Conservation (phyloP, 1,284 basidiomycete genomes). For the Puccinia brachypodii region DNA sequence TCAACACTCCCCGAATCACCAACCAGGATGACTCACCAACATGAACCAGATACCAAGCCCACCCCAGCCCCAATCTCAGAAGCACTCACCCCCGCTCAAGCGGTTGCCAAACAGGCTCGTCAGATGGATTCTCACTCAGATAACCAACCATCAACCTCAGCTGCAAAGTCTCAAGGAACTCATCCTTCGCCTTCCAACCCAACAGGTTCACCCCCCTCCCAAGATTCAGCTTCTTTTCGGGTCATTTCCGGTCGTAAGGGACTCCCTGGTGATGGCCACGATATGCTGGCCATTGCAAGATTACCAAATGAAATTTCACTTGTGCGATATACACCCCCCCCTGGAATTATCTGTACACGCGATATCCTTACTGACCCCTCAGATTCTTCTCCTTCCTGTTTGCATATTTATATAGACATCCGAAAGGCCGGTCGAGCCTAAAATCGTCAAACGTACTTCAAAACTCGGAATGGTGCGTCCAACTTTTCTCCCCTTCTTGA, state of each 20-base stretch:
- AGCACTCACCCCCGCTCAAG: constrained; percentile 41
- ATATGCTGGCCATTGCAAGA: constrained; percentile 32
- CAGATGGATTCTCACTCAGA: constrained; percentile 19
- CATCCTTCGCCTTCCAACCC: not conserved
- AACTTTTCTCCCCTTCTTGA: not conserved
- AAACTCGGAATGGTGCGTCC: constrained; percentile 19
- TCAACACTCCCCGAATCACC: not conserved
- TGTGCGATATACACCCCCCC: not conserved
- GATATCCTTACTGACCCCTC: not conserved
- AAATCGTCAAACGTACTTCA: constrained; percentile 30
- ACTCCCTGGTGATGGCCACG: constrained; percentile 40
- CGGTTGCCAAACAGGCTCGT: constrained; percentile 21
- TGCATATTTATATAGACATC: not conserved
- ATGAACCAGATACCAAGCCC: not conserved
- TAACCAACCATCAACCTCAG: not conserved
- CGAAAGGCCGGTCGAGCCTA: constrained; percentile 25
- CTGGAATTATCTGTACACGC: not conserved
- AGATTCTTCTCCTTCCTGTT: not conserved
- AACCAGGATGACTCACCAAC: not conserved
- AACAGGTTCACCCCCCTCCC: not conserved
- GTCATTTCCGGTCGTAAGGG: constrained; percentile 48
- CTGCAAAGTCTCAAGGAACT: constrained; percentile 10
- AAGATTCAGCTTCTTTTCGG: constrained; percentile 29
- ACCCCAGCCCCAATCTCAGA: not conserved
- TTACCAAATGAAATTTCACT: not conserved